A percentile compares a stretch with the other conserved stretches of the same genome.
These are phyloP conservation scores for Neltuma alba DNA, from an alignment of 306 rosid genomes.

Conservation along the genomic window DNA sequence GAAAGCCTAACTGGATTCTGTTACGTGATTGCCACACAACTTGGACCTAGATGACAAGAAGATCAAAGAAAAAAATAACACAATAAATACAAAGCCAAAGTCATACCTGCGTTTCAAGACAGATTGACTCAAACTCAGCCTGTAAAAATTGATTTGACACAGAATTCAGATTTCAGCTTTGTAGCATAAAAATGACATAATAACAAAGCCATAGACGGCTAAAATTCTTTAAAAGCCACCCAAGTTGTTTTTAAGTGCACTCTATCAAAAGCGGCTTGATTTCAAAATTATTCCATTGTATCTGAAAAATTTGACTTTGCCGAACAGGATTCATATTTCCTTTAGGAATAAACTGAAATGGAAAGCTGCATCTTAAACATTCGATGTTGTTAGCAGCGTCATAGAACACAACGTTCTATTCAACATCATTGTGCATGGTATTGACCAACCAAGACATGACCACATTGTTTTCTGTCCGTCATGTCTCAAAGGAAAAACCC, in stretches of 20 bases:
- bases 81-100: background rate
- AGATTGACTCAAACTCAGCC: constrained; percentile 3
- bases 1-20: background rate
- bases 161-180: background rate
- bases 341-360: constrained; percentile 13
- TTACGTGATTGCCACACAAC: background rate
- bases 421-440: too few relatives aligned
- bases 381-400: background rate
- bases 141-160: constrained; percentile 2
- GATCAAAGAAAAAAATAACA: background rate
- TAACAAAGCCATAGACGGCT: background rate
- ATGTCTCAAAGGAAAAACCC: too few relatives aligned
- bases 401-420: too few relatives aligned
- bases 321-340: constrained; percentile 7
- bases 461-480: too few relatives aligned
- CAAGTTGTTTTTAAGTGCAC: background rate
- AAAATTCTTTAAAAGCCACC: background rate
- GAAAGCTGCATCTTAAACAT: constrained; percentile 3
- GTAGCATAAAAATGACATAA: background rate
- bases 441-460: too few relatives aligned
- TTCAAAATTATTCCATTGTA: constrained; percentile 7
- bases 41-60: background rate
- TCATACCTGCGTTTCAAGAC: constrained; percentile 17
- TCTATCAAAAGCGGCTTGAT: background rate
- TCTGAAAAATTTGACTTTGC: constrained; percentile 9